These are phyloP conservation scores for Flaveria trinervia DNA, from an alignment of 129 eudicot species.

Conservation along the genomic window DNA sequence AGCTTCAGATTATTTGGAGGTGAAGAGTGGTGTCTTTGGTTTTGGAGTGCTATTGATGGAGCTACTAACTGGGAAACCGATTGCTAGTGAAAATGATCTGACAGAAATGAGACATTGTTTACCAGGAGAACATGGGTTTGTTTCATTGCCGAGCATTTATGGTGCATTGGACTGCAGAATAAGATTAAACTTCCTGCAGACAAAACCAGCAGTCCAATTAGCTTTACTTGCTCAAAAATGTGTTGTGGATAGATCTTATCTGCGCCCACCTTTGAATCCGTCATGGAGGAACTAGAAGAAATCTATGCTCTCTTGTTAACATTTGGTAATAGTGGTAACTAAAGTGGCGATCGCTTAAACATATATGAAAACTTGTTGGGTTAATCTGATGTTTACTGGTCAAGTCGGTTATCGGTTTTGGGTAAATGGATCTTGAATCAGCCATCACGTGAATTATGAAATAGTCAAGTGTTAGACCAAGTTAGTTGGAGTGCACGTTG, in stretches of 20 bases:
- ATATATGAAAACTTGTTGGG: too few species aligned
- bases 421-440: too few species aligned
- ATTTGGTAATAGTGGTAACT: neutral
- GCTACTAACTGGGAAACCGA: conserved; percentile 18
- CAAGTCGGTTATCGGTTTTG: too few species aligned
- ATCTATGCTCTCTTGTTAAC: conserved; percentile 24
- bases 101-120: neutral
- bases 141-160: neutral
- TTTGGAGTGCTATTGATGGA: conserved; percentile 29
- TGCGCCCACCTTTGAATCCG: conserved; percentile 31
- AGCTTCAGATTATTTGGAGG: conserved; percentile 18
- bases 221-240: conserved; percentile 33
- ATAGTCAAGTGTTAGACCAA: too few species aligned
- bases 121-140: conserved; percentile 27
- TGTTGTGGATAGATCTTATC: neutral
- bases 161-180: neutral
- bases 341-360: neutral
- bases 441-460: too few species aligned
- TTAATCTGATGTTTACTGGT: too few species aligned
- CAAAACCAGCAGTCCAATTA: conserved; percentile 11
- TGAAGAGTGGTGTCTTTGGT: conserved; percentile 19
- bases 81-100: neutral
- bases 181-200: conserved; percentile 2
- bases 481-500: too few species aligned
- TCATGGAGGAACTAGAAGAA: conserved; percentile 29